Evolutionary conservation across 306 rosid genomes (phyloP).

Genomic region (Dalbergia cochinchinensis): DNA sequence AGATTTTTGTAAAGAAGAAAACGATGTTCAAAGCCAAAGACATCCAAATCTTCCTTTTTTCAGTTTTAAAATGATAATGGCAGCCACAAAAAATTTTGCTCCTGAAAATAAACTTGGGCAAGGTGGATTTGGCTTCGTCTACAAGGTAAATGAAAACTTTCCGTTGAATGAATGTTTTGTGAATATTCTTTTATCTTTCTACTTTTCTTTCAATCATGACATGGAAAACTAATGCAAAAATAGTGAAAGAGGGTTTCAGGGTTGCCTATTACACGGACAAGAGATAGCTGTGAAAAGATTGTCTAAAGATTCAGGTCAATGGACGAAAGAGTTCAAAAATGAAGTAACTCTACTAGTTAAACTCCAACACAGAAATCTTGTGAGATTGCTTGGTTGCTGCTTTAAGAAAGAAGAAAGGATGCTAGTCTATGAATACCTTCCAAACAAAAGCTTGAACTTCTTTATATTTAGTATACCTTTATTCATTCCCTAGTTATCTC

Average conservation of each 20-base stretch:
- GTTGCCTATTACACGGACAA: slow-evolving; percentile 48
- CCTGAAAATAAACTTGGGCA: slow-evolving; percentile 59
- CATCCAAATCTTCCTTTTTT: slow-evolving; percentile 44
- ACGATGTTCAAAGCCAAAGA: slow-evolving; percentile 1
- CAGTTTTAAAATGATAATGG: slow-evolving; percentile 37
- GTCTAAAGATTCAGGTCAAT: slow-evolving; percentile 46
- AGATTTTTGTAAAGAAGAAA: slow-evolving; percentile 26
- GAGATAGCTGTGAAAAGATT: slow-evolving; percentile 62
- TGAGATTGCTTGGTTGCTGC: slow-evolving; percentile 48
- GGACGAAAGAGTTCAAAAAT: slow-evolving; percentile 48
- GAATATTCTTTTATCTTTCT: not conserved
- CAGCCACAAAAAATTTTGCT: slow-evolving; percentile 50
- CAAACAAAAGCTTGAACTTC: slow-evolving; percentile 63
- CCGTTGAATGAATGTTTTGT: not conserved
- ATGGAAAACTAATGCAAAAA: slow-evolving; percentile 3
- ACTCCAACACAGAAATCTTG: slow-evolving; percentile 54
- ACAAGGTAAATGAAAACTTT: slow-evolving; percentile 53
- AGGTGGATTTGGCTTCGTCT: slow-evolving; percentile 72
- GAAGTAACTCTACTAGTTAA: slow-evolving; percentile 43
- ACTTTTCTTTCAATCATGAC: not conserved
- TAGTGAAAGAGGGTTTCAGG: slow-evolving; percentile 46
- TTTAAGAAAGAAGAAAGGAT: slow-evolving; percentile 52
- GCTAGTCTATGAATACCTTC: slow-evolving; percentile 52
- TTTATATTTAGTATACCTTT: slow-evolving; percentile 50
- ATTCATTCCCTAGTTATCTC: not conserved